phyloP scores from a whole-genome alignment of 2,329 filamentous ascomycete species.

The Hypoxylon sp. region DNA sequence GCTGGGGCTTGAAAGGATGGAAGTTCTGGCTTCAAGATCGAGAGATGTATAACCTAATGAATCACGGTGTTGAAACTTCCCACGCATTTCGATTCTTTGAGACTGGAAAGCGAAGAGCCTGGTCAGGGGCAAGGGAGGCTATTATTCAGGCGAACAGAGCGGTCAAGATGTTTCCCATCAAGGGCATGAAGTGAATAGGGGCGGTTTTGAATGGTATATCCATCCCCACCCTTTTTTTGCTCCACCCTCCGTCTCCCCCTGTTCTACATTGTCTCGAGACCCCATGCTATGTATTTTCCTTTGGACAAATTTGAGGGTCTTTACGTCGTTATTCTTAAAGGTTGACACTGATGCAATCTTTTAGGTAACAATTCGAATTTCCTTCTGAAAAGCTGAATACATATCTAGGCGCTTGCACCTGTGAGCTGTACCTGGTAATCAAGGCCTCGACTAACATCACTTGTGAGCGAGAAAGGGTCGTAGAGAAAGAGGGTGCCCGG shows the following conservation, averaged over 20 bases:
- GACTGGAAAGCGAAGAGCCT: conserved; percentile 56
- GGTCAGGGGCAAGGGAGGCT: conserved; percentile 56
- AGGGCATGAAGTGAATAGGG: conserved; percentile 20
- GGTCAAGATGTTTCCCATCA: conserved; percentile 36
- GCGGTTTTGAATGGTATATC: not conserved
- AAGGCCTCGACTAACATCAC: conserved; percentile 55
- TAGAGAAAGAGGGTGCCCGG: conserved; percentile 59
- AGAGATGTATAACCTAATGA: conserved; percentile 56
- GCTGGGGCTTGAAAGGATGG: conserved; percentile 59
- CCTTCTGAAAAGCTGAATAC: not conserved
- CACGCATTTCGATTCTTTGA: conserved; percentile 59
- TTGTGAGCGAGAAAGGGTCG: conserved; percentile 57
- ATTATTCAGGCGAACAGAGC: conserved; percentile 51
- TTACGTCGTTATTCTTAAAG: not conserved
- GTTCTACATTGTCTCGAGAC: not conserved
- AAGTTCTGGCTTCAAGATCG: conserved; percentile 57
- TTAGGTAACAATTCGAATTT: not conserved
- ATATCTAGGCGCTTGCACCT: conserved; percentile 42
- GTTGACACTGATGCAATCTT: not conserved
- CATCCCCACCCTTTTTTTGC: not conserved
- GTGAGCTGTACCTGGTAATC: conserved; percentile 53
- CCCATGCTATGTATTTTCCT: not conserved
- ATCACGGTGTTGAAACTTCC: conserved; percentile 57
- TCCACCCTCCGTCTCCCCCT: not conserved
- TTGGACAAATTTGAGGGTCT: not conserved